phyloP scores from a whole-genome alignment of 2,329 filamentous ascomycete genomes.

The Neoascochyta sp. region DNA sequence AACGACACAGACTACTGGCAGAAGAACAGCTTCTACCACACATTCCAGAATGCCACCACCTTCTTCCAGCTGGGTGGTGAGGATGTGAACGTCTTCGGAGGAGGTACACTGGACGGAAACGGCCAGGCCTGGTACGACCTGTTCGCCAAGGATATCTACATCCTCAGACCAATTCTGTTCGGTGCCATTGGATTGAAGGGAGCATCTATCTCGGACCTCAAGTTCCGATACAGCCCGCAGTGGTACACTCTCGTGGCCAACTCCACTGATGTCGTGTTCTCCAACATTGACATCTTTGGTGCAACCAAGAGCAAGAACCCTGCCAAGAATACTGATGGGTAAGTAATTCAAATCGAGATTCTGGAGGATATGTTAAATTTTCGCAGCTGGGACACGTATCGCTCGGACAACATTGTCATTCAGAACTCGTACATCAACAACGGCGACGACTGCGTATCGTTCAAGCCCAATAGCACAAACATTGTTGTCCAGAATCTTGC shows the following conservation, averaged over 20 bases:
- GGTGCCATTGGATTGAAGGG: constrained; percentile 56
- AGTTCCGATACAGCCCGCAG: constrained; percentile 58
- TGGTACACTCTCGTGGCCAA: constrained; percentile 67
- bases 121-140: constrained; percentile 64
- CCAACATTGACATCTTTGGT: constrained; percentile 59
- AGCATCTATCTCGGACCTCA: constrained; percentile 57
- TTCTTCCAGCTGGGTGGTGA: constrained; percentile 66
- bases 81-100: constrained; percentile 66
- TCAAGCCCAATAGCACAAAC: constrained; percentile 70
- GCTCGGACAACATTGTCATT: constrained; percentile 59
- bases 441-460: constrained; percentile 68
- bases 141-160: constrained; percentile 55
- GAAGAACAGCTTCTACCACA: constrained; percentile 59
- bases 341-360: constrained; percentile 22
- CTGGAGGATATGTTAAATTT: constrained; percentile 52
- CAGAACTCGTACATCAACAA: constrained; percentile 64
- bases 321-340: constrained; percentile 63
- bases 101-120: constrained; percentile 60
- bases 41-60: constrained; percentile 63
- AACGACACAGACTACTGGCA: constrained; percentile 69
- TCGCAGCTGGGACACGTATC: constrained; percentile 56
- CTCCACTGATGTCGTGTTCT: constrained; percentile 60
- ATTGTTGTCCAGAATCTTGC: constrained; percentile 63
- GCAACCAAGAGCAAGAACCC: constrained; percentile 50
- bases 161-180: constrained; percentile 57